A percentile compares a stretch with the other conserved stretches of the same genome.
Conservation (phyloP, 495 filamentous ascomycete species). For the Daldinia vernicosa region DNA sequence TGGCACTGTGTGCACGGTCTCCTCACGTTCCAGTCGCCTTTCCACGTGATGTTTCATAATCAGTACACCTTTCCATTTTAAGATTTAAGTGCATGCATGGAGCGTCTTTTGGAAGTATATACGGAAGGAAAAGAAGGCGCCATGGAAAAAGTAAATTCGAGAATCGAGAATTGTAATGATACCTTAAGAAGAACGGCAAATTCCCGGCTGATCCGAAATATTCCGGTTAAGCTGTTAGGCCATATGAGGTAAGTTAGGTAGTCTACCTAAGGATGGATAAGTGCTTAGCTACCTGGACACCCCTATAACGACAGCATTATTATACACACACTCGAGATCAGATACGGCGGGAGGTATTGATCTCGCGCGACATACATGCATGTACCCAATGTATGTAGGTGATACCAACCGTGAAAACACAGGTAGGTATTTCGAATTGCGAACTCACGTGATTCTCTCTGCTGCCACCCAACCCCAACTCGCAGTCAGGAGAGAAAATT, state of each 20-base stretch:
- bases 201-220: conserved; percentile 17
- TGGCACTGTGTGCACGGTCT: conserved; percentile 27
- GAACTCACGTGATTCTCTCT: not conserved
- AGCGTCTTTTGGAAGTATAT: not conserved
- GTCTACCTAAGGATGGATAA: not conserved
- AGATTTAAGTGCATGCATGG: conserved; percentile 35
- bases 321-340: not conserved
- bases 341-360: too few relatives aligned
- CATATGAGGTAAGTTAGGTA: too few relatives aligned
- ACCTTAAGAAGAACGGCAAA: conserved; percentile 11
- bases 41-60: conserved; percentile 46
- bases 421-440: not conserved
- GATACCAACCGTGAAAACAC: too few relatives aligned
- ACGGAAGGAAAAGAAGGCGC: not conserved
- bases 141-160: not conserved
- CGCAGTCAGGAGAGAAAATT: too few relatives aligned
- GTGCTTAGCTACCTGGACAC: not conserved
- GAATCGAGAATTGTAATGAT: conserved; percentile 16
- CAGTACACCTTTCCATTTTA: conserved; percentile 22
- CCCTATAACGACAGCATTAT: not conserved
- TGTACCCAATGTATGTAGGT: too few relatives aligned
- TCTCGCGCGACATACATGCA: too few relatives aligned
- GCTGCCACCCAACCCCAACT: not conserved
- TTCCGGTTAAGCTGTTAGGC: not conserved
- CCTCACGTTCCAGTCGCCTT: conserved; percentile 43